phyloP scores from a whole-genome alignment of 768 basidiomycete species.

The Podaxis mareebaensis region DNA sequence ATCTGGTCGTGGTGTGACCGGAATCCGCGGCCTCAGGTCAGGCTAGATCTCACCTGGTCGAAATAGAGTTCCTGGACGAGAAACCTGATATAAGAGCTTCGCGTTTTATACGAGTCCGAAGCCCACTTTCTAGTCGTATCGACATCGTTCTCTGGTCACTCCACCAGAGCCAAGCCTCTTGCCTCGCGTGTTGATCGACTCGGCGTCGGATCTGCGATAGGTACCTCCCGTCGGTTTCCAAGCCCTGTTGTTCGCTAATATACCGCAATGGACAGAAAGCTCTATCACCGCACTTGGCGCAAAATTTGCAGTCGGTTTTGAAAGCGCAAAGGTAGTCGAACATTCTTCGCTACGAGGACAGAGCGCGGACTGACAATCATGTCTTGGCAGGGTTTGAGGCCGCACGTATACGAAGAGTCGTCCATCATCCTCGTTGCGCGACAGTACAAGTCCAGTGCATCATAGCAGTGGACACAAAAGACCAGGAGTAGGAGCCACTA shows the following conservation, averaged over 20 bases:
- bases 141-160: constrained; percentile 3
- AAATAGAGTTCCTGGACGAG: constrained; percentile 28
- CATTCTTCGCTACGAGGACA: neutral
- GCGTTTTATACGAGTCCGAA: constrained; percentile 5
- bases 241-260: neutral
- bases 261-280: neutral
- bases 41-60: constrained; percentile 20
- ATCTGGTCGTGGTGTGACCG: constrained; percentile 25
- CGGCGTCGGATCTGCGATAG: neutral
- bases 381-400: neutral
- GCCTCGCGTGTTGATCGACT: neutral
- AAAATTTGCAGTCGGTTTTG: constrained; percentile 1
- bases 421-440: neutral
- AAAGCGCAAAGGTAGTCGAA: constrained; percentile 5
- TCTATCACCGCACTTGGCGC: constrained; percentile 7
- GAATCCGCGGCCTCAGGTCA: constrained; percentile 31
- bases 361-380: constrained; percentile 1
- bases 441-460: neutral
- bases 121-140: constrained; percentile 9
- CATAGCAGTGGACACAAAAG: neutral
- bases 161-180: neutral
- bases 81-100: constrained; percentile 27
- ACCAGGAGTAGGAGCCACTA: constrained; percentile 1
- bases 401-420: neutral
- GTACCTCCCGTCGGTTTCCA: constrained; percentile 1